Evolutionary conservation across 495 filamentous ascomycete genomes (phyloP).

Genomic region (Antarctomyces pellizariae): DNA sequence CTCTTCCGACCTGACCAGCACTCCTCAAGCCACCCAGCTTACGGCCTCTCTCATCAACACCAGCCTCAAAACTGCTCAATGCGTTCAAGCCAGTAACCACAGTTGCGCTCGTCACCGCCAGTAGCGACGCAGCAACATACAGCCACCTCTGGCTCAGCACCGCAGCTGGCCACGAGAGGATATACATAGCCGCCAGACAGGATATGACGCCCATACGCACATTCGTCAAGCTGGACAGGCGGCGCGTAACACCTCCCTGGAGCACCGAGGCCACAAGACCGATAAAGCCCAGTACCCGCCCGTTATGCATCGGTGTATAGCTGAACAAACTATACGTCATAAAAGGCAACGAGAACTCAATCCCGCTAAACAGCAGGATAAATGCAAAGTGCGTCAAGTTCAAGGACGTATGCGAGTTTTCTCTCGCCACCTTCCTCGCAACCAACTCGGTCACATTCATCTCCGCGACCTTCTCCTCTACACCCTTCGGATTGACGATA

Average conservation of each 20-base stretch:
- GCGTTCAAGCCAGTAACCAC: constrained; percentile 90
- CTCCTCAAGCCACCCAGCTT: constrained; percentile 72
- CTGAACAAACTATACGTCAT: constrained; percentile 86
- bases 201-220: constrained; percentile 58
- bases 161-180: constrained; percentile 44
- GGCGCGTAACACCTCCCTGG: constrained; percentile 66
- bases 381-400: constrained; percentile 77
- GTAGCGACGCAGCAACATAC: constrained; percentile 54
- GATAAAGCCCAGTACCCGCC: constrained; percentile 76
- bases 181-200: constrained; percentile 55
- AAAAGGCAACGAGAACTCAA: constrained; percentile 93
- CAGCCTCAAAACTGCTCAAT: constrained; percentile 70
- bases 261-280: constrained; percentile 79
- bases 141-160: constrained; percentile 42
- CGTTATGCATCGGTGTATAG: constrained; percentile 54
- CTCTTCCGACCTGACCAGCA: constrained; percentile 64
- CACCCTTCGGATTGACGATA: too few species aligned
- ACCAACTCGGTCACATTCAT: neutral
- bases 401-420: constrained; percentile 63
- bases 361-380: constrained; percentile 86
- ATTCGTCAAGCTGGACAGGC: constrained; percentile 51
- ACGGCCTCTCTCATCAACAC: constrained; percentile 54
- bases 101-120: constrained; percentile 76
- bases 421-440: too few species aligned
- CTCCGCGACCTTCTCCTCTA: constrained; percentile 12